Percentiles rank a stretch among this genome's conserved stretches.
phyloP scores from a whole-genome alignment of 2,329 filamentous ascomycete genomes.

The Diaporthe citri region DNA sequence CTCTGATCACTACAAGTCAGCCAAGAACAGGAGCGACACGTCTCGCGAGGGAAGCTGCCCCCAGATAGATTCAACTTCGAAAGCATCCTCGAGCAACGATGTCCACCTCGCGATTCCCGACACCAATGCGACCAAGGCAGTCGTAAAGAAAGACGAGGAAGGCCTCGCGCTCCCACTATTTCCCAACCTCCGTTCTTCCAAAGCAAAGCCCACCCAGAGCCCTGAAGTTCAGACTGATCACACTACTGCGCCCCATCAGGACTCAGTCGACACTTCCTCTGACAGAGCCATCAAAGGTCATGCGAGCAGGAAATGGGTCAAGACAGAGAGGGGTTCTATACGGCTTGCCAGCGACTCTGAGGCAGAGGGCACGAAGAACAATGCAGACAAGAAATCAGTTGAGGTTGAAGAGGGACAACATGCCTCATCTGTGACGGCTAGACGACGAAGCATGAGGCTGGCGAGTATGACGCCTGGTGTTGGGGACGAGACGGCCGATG shows the following conservation, averaged over 20 bases:
- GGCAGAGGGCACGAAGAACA: not conserved
- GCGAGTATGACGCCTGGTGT: not conserved
- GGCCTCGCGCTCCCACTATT: not conserved
- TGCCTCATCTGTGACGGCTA: not conserved
- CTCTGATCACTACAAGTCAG: not conserved
- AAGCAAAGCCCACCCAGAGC: not conserved
- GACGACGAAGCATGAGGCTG: constrained; percentile 22
- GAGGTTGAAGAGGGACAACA: not conserved
- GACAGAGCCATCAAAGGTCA: not conserved
- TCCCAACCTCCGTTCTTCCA: not conserved
- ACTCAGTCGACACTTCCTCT: not conserved
- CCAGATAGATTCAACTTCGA: not conserved
- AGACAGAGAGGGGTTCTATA: not conserved
- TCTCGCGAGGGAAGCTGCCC: not conserved
- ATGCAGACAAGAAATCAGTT: not conserved
- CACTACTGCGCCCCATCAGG: accelerated
- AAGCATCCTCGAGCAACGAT: not conserved
- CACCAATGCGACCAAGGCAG: not conserved
- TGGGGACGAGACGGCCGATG: not conserved
- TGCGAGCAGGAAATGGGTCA: not conserved
- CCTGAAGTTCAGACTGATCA: not conserved
- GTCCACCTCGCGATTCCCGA: not conserved
- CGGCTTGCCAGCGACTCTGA: not conserved
- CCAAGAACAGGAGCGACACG: not conserved
- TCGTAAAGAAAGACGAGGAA: not conserved